These are phyloP conservation scores for Penicillium janthinellum DNA, from an alignment of 2,329 filamentous ascomycete genomes.

Conservation along the genomic window DNA sequence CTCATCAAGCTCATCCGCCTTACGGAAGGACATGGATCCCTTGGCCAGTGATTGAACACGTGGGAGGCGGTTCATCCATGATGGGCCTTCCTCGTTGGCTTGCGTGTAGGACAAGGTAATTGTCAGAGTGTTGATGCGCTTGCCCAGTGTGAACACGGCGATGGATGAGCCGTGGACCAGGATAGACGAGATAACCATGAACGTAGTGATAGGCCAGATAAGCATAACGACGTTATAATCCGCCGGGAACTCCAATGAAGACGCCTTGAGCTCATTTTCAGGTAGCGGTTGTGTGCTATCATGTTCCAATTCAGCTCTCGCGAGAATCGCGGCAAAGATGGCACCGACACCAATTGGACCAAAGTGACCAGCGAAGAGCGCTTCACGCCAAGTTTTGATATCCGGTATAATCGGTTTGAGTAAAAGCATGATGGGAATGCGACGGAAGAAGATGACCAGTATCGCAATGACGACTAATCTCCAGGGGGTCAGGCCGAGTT, in stretches of 20 bases:
- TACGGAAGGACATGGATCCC: conserved; percentile 71
- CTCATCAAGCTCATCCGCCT: conserved; percentile 72
- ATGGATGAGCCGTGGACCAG: conserved; percentile 97
- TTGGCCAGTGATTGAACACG: conserved; percentile 80
- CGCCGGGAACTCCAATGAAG: conserved; percentile 50
- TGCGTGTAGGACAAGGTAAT: conserved; percentile 96
- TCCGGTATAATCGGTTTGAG: conserved; percentile 94
- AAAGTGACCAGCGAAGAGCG: conserved; percentile 94
- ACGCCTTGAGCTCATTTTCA: conserved; percentile 55
- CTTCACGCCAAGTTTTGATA: conserved; percentile 97
- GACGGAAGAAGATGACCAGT: conserved; percentile 91
- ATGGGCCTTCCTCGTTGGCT: conserved; percentile 81
- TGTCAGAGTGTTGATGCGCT: conserved; percentile 94
- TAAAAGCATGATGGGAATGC: conserved; percentile 89
- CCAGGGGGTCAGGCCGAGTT: conserved; percentile 80
- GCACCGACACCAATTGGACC: conserved; percentile 96
- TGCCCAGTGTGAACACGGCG: conserved; percentile 94
- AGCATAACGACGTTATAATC: conserved; percentile 74
- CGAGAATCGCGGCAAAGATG: conserved; percentile 91
- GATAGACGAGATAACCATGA: conserved; percentile 92
- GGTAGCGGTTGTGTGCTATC: conserved; percentile 73
- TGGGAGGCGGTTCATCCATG: conserved; percentile 94
- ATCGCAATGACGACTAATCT: conserved; percentile 90
- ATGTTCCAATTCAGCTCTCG: conserved; percentile 85
- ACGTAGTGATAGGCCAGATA: conserved; percentile 95